Base-by-base conservation (phyloP, 2,329 filamentous ascomycete genomes). In the Penicillium frequentans region DNA sequence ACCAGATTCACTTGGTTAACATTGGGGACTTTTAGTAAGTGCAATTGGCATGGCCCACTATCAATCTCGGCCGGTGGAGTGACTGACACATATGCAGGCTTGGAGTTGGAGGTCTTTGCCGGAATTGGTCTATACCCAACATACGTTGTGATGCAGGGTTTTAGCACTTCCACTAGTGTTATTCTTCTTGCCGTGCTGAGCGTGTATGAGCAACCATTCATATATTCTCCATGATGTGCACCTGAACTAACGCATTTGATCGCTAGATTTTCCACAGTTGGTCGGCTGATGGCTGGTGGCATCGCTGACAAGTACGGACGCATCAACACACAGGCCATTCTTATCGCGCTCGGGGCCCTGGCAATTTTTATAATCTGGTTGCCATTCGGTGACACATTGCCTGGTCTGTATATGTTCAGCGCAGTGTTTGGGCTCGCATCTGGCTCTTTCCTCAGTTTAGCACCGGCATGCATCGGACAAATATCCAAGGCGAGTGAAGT, bases 401-500 rank as follows among this genome's bases (percentile, higher is more conserved):
- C 52, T 1, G 64, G 63, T 2, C 57, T 70, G 3, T 69, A 69
- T 46, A 52, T 68, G 2, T 70, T 71, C 55, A 67, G 74, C 16
- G 73, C 72, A 0, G 49, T 81, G 0, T 82, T 80, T 64, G 80
- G 80, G 0, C 73, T 82, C 16, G 77, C 74, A 0, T 80, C 78
- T 0, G 79, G 80, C 0, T 78, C 77, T 0, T 82, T 80, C 59
- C 70, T 82, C 44, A 77, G 76, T 11, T 70, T 81, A 1, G 73
- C 75, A 1, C 62, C 71, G 26, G 79, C 79, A 0, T 82, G 80
- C 24, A 73, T 82, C 54, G 77, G 78, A 1, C 77, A 81, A 49
- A 75, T 80, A 3, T 81, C 79, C 19, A 73, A 77, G 23, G 71
- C 77, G 0, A 79, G 79, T 48, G 76, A 81, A 47, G 80, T 80